Evolutionary conservation across 2,329 filamentous ascomycete species (phyloP).

Genomic region (Trichoderma arundinaceum): DNA sequence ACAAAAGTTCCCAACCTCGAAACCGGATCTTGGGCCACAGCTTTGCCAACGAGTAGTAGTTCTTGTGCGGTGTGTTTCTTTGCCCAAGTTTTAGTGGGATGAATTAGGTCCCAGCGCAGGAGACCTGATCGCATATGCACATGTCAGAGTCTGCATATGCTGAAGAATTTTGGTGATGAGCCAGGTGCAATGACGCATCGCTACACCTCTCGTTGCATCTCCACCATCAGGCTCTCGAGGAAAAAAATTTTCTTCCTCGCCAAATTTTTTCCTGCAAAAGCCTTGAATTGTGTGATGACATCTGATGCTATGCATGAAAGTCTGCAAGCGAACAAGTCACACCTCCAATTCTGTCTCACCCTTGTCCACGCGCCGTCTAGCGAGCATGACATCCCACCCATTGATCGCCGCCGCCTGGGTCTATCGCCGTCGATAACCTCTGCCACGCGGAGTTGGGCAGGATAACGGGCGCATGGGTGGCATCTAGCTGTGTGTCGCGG

Average conservation of each 20-base stretch:
- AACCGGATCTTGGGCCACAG: constrained; percentile 11
- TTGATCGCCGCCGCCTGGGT: constrained; percentile 29
- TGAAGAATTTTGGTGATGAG: not conserved
- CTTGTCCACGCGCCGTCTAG: constrained; percentile 22
- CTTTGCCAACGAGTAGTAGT: constrained; percentile 2
- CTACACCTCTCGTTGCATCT: constrained; percentile 2
- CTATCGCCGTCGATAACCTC: constrained; percentile 29
- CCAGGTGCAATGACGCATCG: not conserved
- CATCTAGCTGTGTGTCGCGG: not conserved
- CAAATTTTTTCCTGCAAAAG: not conserved
- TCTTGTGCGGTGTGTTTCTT: not conserved
- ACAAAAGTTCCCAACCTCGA: constrained; percentile 37
- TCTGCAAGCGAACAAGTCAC: constrained; percentile 28
- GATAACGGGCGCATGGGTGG: constrained; percentile 18
- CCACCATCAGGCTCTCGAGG: constrained; percentile 1
- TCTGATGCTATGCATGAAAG: constrained; percentile 26
- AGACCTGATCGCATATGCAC: constrained; percentile 8
- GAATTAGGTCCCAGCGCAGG: constrained; percentile 1
- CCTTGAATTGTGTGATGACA: constrained; percentile 22
- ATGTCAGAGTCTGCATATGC: constrained; percentile 12
- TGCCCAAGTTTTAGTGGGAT: not conserved
- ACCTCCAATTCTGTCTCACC: constrained; percentile 14
- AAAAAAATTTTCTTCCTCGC: not conserved
- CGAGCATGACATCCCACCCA: constrained; percentile 19
- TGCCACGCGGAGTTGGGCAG: constrained; percentile 24